phyloP scores from a whole-genome alignment of 495 filamentous ascomycete genomes.

The Penicillium goetzii region DNA sequence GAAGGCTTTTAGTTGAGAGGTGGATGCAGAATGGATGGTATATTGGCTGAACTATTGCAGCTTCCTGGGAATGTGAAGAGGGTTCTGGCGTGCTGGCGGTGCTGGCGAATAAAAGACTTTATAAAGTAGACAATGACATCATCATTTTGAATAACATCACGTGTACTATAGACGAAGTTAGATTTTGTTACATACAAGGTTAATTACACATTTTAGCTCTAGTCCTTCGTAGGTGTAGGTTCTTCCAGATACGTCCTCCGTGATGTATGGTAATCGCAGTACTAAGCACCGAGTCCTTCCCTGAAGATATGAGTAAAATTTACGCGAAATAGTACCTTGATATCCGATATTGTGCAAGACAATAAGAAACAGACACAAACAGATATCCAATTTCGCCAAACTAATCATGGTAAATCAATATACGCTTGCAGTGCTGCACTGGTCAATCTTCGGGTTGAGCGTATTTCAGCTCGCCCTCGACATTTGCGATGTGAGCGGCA shows the following conservation, averaged over 20 bases:
- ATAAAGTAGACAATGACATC: neutral
- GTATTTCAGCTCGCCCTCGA: slow-evolving; percentile 19
- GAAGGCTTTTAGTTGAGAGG: neutral
- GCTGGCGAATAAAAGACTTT: neutral
- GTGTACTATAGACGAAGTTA: neutral
- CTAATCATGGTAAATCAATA: neutral
- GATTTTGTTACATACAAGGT: neutral
- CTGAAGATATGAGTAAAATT: neutral
- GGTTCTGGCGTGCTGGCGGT: neutral
- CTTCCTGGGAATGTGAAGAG: neutral
- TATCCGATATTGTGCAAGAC: neutral
- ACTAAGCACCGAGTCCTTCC: neutral
- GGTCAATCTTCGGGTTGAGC: neutral
- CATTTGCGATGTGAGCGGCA: slow-evolving; percentile 17
- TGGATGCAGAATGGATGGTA: neutral
- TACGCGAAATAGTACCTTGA: neutral
- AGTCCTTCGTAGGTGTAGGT: neutral
- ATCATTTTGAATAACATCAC: neutral
- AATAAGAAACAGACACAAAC: neutral
- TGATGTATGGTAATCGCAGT: neutral
- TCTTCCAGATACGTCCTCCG: neutral
- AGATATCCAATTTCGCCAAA: neutral
- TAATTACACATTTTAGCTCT: neutral
- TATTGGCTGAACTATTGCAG: neutral
- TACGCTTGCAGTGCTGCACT: neutral